Evolutionary conservation across 352 stramenopile genomes (phyloP).

Genomic region (Phytophthora litchii): DNA sequence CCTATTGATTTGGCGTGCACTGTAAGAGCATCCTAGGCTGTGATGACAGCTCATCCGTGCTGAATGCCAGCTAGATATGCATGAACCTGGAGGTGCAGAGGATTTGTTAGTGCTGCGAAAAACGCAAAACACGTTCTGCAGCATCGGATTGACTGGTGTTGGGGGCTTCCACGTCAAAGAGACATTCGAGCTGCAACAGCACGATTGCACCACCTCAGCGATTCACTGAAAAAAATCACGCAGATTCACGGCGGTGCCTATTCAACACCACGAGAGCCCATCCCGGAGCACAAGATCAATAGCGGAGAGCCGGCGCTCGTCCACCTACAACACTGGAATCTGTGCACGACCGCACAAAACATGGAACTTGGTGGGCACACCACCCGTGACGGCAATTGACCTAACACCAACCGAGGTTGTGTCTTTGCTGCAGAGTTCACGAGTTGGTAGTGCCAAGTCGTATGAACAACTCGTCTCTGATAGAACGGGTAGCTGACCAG

Average conservation of each 20-base stretch:
- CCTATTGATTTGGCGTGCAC: too few relatives aligned
- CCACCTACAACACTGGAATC: constrained; percentile 17
- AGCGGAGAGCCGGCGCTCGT: constrained; percentile 11
- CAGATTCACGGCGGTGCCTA: background rate
- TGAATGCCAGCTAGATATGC: constrained; percentile 11
- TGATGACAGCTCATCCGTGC: background rate
- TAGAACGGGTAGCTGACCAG: constrained; percentile 3
- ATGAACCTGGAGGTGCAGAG: background rate
- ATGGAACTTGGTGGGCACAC: background rate
- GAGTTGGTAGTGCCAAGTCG: too few relatives aligned
- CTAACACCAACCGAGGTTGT: constrained; percentile 18
- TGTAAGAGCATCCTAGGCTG: too few relatives aligned
- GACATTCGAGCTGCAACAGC: background rate
- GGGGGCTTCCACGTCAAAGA: constrained; percentile 15
- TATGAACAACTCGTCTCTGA: background rate
- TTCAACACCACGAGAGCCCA: constrained; percentile 19
- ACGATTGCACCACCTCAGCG: background rate
- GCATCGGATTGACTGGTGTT: constrained; percentile 4
- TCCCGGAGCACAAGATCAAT: constrained; percentile 4
- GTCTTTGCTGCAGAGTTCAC: constrained; percentile 20
- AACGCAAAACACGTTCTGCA: constrained; percentile 19
- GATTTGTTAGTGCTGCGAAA: background rate
- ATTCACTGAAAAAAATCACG: background rate
- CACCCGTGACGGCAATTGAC: constrained; percentile 14
- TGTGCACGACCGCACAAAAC: constrained; percentile 8